Evolutionary conservation across 257 asterid genomes (phyloP), one percentile per base, ranked within the genome.

Genomic region (Paulownia fortunei): DNA sequence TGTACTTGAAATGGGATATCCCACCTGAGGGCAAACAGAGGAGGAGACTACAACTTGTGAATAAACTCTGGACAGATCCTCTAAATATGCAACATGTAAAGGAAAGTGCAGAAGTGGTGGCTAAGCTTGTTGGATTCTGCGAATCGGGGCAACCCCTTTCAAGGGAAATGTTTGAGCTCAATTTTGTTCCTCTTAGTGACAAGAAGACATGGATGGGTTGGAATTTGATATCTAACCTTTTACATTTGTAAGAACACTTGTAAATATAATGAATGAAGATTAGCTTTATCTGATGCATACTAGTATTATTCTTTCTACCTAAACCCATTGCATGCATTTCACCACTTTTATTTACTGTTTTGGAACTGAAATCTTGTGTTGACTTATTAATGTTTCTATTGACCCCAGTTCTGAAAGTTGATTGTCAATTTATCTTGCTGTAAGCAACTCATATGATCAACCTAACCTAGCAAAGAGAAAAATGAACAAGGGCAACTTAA

Each of bases 101-200:
- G 80, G 98, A 93, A 41, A 95, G 99, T 73, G 97, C 99, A 12
- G 91, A 93, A 49, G 88, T 90, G n/a, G 98, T 95, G 41, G 97
- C 97, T 3, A 89, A 93, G 86, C 94, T 95, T 10, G 98, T 95
- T 3, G 98, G 98, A 4, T 93, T 93, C 80, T 91, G 99, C 19
- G 98, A 95, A 72, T 86, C 92, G 2, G 87, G 90, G 5, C 97
- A 91, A 41, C 96, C 94, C 18, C 79, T 86, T 56, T 82, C 91
- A 0, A 88, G 84, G 87, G 98, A 93, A 78, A 93, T 93, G 98
- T 93, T 93, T 87, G 85, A 87, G 80, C 98, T 95, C 80, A 95
- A 85, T 78, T 95, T 95, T 81, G 97, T 78, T 44, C 88, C 92
- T 11, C 97, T 90, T 41, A 83, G 77, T 78, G 99, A 95, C 74